A percentile compares a stretch with the other conserved stretches of the same genome.
These are phyloP conservation scores for Pichia sp. DNA, from an alignment of 1,139 yeast genomes.

Conservation along the genomic window DNA sequence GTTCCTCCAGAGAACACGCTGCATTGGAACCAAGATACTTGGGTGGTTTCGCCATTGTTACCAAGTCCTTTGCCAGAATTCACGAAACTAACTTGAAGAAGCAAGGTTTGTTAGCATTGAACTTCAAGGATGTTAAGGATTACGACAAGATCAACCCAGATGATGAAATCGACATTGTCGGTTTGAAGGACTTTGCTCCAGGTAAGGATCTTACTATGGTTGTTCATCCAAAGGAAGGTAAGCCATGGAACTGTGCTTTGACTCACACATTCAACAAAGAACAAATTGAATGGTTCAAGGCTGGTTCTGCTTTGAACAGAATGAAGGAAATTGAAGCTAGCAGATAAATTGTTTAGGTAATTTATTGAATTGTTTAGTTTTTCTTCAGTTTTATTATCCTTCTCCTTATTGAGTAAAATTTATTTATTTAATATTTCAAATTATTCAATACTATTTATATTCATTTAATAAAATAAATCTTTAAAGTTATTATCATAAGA, in stretches of 20 bases:
- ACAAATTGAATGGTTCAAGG: constrained; percentile 99
- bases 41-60: constrained; percentile 96
- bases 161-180: constrained; percentile 85
- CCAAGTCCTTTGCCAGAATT: constrained; percentile 97
- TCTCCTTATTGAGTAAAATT: not conserved
- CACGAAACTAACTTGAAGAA: constrained; percentile 93
- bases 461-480: constrained; percentile 1
- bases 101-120: constrained; percentile 97
- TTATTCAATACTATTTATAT: constrained; percentile 7
- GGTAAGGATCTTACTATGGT: constrained; percentile 85
- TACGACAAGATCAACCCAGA: constrained; percentile 91
- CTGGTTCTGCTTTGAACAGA: constrained; percentile 98
- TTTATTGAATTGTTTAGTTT: not conserved
- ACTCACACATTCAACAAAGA: constrained; percentile 93
- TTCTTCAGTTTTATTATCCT: not conserved
- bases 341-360: constrained; percentile 3
- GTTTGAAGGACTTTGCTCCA: constrained; percentile 84
- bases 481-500: not conserved
- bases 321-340: constrained; percentile 41
- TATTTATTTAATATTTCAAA: constrained; percentile 8
- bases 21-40: constrained; percentile 99
- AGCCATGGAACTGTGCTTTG: constrained; percentile 80
- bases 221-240: constrained; percentile 86
- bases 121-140: constrained; percentile 82
- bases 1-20: constrained; percentile 99